Percentiles rank a stretch among this genome's conserved stretches.
phyloP scores from a whole-genome alignment of 495 filamentous ascomycete genomes.

The Monascus purpureus region DNA sequence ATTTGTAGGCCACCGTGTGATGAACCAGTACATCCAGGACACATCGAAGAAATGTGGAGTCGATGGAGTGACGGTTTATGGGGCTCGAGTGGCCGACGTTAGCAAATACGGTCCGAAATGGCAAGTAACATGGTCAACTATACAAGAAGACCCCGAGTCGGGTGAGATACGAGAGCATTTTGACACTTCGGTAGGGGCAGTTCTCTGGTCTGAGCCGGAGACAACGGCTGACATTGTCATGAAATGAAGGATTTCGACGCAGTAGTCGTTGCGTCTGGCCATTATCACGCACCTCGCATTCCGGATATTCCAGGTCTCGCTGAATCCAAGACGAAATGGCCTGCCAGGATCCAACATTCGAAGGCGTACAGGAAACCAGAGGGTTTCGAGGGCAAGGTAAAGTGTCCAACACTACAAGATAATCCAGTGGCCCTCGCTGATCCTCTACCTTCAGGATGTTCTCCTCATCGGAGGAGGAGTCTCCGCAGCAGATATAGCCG shows the following conservation, averaged over 20 bases:
- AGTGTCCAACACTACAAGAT: not conserved
- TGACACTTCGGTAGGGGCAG: constrained; percentile 11
- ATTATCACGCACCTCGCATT: constrained; percentile 43
- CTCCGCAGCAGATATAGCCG: constrained; percentile 46
- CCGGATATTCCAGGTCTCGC: constrained; percentile 41
- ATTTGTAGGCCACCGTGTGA: constrained; percentile 38
- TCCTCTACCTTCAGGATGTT: constrained; percentile 27
- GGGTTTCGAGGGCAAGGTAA: constrained; percentile 27
- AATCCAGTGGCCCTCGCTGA: too few relatives aligned
- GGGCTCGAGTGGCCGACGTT: constrained; percentile 43
- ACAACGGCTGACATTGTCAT: too few relatives aligned
- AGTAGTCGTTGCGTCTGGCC: constrained; percentile 43
- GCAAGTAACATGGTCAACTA: constrained; percentile 27
- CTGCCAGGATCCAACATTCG: constrained; percentile 40
- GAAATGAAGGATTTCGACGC: constrained; percentile 43
- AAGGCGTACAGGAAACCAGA: constrained; percentile 44
- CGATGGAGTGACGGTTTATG: constrained; percentile 33
- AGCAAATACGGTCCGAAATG: constrained; percentile 34
- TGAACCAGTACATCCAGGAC: constrained; percentile 46
- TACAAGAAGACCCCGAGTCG: constrained; percentile 20
- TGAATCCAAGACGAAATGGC: constrained; percentile 37
- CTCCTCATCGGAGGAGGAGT: constrained; percentile 47
- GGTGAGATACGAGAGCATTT: constrained; percentile 8
- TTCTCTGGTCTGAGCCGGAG: too few relatives aligned
- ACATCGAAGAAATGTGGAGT: constrained; percentile 36